phyloP scores from a whole-genome alignment of 2,329 filamentous ascomycete genomes.

The Sclerotinia subarctica region DNA sequence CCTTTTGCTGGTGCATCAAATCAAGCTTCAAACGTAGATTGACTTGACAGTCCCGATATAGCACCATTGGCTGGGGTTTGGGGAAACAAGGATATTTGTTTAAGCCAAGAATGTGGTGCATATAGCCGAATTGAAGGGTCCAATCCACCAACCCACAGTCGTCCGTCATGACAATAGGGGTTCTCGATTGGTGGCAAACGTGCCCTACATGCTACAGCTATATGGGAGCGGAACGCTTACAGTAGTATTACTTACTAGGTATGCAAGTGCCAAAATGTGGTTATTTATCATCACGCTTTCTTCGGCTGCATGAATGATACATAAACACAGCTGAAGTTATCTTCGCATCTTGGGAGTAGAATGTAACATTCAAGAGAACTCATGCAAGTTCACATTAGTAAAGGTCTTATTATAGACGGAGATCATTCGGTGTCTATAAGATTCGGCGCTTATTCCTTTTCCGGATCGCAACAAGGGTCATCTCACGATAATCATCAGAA shows the following conservation, averaged over 20 bases:
- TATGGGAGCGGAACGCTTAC: background rate
- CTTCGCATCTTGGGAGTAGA: background rate
- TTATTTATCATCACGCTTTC: background rate
- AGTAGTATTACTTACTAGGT: background rate
- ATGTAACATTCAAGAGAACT: background rate
- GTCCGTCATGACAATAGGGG: no score
- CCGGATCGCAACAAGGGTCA: background rate
- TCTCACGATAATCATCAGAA: background rate
- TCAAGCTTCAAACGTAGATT: background rate
- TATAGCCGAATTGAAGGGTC: conserved; percentile 1
- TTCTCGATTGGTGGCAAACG: background rate
- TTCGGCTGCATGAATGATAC: background rate
- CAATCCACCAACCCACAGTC: background rate
- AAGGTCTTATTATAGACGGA: background rate
- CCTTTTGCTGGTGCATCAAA: background rate
- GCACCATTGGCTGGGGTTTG: background rate
- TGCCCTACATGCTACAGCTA: conserved; percentile 1
- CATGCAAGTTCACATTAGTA: background rate
- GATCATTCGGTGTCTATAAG: background rate
- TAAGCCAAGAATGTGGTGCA: background rate
- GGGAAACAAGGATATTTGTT: background rate
- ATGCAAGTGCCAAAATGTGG: background rate
- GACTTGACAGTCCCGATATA: background rate
- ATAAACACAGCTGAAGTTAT: background rate
- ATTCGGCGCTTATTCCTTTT: background rate